These are phyloP conservation scores for Diaporthe vexans DNA, from an alignment of 2,329 filamentous ascomycete species.

Conservation along the genomic window DNA sequence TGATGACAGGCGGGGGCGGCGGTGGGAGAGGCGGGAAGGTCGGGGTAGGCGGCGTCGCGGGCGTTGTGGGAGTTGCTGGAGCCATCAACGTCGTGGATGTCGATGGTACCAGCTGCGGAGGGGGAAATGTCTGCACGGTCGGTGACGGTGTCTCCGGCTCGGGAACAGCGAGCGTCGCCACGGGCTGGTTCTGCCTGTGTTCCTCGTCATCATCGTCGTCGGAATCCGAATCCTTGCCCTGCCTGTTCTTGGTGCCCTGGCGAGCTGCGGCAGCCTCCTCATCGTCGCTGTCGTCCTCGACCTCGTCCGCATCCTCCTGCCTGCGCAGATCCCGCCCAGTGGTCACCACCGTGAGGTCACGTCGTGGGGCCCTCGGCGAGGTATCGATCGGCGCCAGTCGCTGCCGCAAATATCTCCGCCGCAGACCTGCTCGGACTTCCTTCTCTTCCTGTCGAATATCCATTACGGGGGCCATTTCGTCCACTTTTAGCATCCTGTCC, in stretches of 20 bases:
- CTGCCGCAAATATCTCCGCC: conserved; percentile 14
- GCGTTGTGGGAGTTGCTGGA: conserved; percentile 17
- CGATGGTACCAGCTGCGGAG: background rate
- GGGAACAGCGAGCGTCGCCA: conserved; percentile 18
- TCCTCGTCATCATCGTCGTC: conserved; percentile 33
- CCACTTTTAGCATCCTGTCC: conserved; percentile 34
- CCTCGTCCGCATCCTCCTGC: conserved; percentile 22
- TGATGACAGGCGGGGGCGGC: conserved; percentile 14
- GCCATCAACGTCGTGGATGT: conserved; percentile 7
- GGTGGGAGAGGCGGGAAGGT: background rate
- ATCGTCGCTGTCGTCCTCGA: conserved; percentile 30
- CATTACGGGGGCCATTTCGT: conserved; percentile 40
- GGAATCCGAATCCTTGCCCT: background rate
- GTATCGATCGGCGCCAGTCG: conserved; percentile 14
- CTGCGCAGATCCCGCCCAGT: background rate
- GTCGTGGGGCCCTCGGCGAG: background rate
- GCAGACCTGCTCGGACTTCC: conserved; percentile 7
- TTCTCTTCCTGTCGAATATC: conserved; percentile 26
- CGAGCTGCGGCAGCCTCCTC: conserved; percentile 23
- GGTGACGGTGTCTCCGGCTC: background rate
- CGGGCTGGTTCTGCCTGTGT: conserved; percentile 26
- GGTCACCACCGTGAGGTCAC: background rate
- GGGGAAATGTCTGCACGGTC: background rate
- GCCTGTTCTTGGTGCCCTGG: conserved; percentile 31
- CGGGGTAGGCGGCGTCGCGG: background rate